A percentile compares a stretch with the other conserved stretches of the same genome.
Conservation (phyloP, 2,329 filamentous ascomycete species). For the Daldinia sp. region DNA sequence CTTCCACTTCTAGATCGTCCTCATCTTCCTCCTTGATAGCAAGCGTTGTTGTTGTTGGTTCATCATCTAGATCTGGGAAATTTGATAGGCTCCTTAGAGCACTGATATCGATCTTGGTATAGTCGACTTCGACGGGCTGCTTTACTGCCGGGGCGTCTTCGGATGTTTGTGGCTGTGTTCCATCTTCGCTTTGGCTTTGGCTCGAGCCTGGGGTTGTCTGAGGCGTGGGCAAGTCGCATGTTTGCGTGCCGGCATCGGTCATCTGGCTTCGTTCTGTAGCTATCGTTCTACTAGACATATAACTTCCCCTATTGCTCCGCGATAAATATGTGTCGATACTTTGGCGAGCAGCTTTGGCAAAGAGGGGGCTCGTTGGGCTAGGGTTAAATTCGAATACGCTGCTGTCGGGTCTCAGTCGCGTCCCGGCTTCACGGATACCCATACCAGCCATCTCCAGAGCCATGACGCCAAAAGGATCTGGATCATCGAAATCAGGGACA, state of each 20-base stretch:
- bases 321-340: constrained; percentile 75
- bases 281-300: constrained; percentile 74
- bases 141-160: constrained; percentile 57
- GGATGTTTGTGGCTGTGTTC: constrained; percentile 56
- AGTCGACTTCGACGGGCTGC: constrained; percentile 67
- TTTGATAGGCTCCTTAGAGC: constrained; percentile 62
- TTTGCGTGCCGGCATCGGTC: constrained; percentile 77
- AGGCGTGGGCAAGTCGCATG: constrained; percentile 62
- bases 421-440: constrained; percentile 91
- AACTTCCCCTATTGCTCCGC: constrained; percentile 77
- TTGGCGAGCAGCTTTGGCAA: constrained; percentile 68
- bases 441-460: constrained; percentile 91
- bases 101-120: constrained; percentile 68
- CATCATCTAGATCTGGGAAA: constrained; percentile 54
- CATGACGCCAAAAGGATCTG: constrained; percentile 90
- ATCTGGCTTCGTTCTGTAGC: constrained; percentile 72
- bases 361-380: constrained; percentile 79
- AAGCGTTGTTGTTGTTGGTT: constrained; percentile 39
- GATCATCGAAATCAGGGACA: constrained; percentile 81
- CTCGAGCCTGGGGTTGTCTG: constrained; percentile 67
- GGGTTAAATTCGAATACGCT: constrained; percentile 87
- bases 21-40: constrained; percentile 36
- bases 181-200: constrained; percentile 67
- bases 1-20: constrained; percentile 17
- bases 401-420: constrained; percentile 77